These are phyloP conservation scores for Hypoxylon sp. DNA, from an alignment of 2,329 filamentous ascomycete genomes.

Conservation along the genomic window DNA sequence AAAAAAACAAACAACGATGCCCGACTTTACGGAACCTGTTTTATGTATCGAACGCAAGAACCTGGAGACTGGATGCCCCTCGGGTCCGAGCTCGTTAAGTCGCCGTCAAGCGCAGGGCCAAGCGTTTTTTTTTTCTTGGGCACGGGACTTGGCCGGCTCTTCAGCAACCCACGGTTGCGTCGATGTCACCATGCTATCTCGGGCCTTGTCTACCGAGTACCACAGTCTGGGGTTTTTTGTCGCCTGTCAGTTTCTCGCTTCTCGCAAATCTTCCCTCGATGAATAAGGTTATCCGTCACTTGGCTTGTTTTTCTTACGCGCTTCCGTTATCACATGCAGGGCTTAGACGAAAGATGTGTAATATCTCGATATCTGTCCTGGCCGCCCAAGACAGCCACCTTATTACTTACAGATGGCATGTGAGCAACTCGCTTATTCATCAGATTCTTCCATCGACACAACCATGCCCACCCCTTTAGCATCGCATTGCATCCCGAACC, in stretches of 20 bases:
- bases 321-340: slow-evolving; percentile 32
- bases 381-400: neutral
- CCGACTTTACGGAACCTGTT: slow-evolving; percentile 29
- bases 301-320: neutral
- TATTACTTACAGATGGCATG: neutral
- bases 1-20: slow-evolving; percentile 13
- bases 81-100: slow-evolving; percentile 3
- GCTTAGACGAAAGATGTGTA: slow-evolving; percentile 9
- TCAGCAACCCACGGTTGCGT: slow-evolving; percentile 36
- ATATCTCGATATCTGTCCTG: neutral
- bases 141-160: slow-evolving; percentile 39
- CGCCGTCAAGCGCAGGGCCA: slow-evolving; percentile 17
- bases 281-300: slow-evolving; percentile 31
- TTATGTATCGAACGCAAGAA: slow-evolving; percentile 26
- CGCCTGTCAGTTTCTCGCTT: slow-evolving; percentile 30
- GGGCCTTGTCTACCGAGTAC: slow-evolving; percentile 41
- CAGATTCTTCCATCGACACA: slow-evolving; percentile 1
- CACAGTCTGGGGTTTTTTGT: slow-evolving; percentile 39
- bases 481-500: slow-evolving; percentile 42
- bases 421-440: slow-evolving; percentile 2
- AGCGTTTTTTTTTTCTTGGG: slow-evolving; percentile 21
- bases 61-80: slow-evolving; percentile 30
- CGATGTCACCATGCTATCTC: slow-evolving; percentile 42
- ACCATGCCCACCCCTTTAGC: slow-evolving; percentile 20
- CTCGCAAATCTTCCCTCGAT: slow-evolving; percentile 23